Base-by-base conservation (phyloP, 257 asterid species). In the Solanum paucissectum region DNA sequence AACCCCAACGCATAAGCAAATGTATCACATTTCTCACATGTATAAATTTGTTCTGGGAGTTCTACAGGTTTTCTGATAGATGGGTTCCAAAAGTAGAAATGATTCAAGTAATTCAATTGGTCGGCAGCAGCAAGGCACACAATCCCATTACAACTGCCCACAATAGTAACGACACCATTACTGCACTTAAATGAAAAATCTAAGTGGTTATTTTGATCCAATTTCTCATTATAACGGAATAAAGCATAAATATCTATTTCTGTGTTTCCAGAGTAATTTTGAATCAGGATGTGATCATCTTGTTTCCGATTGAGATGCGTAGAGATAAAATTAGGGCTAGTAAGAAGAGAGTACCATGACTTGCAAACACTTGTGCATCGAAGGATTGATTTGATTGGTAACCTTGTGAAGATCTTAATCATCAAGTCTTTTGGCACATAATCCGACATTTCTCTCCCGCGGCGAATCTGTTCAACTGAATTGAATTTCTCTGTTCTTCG, bases 381-480 rank as follows among this genome's bases (percentile, higher is more conserved):
- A 20, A 85, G 25, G 20, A 85, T 68, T 32, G 86, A 88, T 46
- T 85, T 64, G 6, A 18, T 33, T 0, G 86, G 88, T 33, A 88
- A 55, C 72, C 86, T 88, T 38, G 21, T 7, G 25, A 88, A 69
- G 60, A 85, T 88, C 12, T 62, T 36, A 12, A 25, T 34, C 86
- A 88, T 36, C 86, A 75, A 84, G 12, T 85, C 88, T 85, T 62
- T 33, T 42, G 88, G 90, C 32, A 88, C 27, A 69, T 37, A 69
- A 2, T 42, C 38, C 9, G 16, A 46, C 86, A 72, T 72, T 34
- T 72, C 44, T 72, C n/a, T 34, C 3, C 13, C 7, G 1, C 14
- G 3, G 32, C 6, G 1, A n/a, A 23, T 62, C 69, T 62, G 14
- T 33, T 18, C 27, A 72, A 18, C 27, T 33, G 44, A 62, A 23